Evolutionary conservation across 805 yeast species (phyloP).

Genomic region (Starmera pachycereana): DNA sequence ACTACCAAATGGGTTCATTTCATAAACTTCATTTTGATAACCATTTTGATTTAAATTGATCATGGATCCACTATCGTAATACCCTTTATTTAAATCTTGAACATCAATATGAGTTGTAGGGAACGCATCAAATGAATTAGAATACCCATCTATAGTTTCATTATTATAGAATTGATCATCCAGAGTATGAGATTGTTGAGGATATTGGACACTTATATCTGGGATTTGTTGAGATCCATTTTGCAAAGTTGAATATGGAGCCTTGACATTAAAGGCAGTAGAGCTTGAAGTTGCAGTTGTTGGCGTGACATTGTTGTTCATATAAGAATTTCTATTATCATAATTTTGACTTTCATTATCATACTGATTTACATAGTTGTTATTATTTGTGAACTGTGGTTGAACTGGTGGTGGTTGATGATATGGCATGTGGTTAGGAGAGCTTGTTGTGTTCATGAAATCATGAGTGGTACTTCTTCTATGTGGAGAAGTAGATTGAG

Average conservation of each 20-base stretch:
- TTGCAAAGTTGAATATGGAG: constrained; percentile 17
- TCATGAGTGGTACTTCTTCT: constrained; percentile 7
- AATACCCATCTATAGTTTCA: constrained; percentile 1
- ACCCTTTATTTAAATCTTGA: constrained; percentile 1
- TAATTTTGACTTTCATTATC: constrained; percentile 1
- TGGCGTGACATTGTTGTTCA: not conserved
- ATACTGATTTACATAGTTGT: constrained; percentile 2
- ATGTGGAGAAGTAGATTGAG: constrained; percentile 6
- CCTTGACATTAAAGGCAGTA: constrained; percentile 1
- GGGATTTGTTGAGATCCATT: constrained; percentile 10
- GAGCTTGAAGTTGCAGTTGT: not conserved
- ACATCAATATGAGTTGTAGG: constrained; percentile 5
- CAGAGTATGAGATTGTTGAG: constrained; percentile 1
- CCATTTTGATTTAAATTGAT: not conserved
- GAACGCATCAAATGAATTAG: constrained; percentile 7
- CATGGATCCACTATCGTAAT: constrained; percentile 3
- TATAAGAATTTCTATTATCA: not conserved
- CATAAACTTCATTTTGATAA: not conserved
- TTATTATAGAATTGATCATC: constrained; percentile 1
- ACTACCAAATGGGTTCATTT: not conserved
- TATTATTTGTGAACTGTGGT: not conserved
- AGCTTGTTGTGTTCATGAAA: not conserved
- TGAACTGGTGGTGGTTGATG: not conserved
- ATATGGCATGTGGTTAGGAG: not conserved
- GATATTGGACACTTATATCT: constrained; percentile 5